A percentile compares a stretch with the other conserved stretches of the same genome.
Evolutionary conservation across 306 rosid genomes (phyloP).

Genomic region (Ormosia semicastrata): DNA sequence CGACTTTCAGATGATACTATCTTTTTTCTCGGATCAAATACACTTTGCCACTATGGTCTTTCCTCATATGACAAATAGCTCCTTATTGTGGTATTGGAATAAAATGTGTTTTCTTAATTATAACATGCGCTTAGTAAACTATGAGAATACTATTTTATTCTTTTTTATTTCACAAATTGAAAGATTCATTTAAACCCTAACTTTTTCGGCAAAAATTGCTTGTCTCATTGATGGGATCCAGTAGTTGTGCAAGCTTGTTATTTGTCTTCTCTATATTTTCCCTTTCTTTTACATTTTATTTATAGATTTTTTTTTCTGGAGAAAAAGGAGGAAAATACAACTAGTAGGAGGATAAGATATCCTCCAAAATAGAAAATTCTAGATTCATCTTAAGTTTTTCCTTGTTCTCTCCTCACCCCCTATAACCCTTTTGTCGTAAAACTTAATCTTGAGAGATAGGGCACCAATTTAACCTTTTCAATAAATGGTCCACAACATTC

Average conservation of each 20-base stretch:
- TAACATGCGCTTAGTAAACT: not conserved
- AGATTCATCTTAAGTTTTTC: not conserved
- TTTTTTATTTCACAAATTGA: not conserved
- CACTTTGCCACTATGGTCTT: not conserved
- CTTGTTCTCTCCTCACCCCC: not conserved
- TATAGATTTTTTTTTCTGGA: not conserved
- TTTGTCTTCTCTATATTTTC: not conserved
- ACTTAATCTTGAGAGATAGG: not conserved
- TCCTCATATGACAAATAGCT: not conserved
- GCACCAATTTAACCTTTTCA: not conserved
- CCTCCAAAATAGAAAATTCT: not conserved
- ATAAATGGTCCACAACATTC: not conserved
- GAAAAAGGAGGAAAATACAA: not conserved
- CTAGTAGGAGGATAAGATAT: not conserved
- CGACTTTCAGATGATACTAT: not conserved
- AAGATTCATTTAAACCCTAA: not conserved
- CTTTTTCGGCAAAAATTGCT: not conserved
- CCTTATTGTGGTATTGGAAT: not conserved
- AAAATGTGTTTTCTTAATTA: not conserved
- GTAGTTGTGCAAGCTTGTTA: not conserved
- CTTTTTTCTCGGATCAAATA: not conserved
- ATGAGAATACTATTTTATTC: not conserved
- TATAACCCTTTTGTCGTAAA: not conserved
- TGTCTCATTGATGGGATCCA: not conserved
- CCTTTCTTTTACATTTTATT: not conserved